Evolutionary conservation across 2,329 filamentous ascomycete genomes (phyloP), one percentile per base, ranked within the genome.

Genomic region (Eurotiales sp.): DNA sequence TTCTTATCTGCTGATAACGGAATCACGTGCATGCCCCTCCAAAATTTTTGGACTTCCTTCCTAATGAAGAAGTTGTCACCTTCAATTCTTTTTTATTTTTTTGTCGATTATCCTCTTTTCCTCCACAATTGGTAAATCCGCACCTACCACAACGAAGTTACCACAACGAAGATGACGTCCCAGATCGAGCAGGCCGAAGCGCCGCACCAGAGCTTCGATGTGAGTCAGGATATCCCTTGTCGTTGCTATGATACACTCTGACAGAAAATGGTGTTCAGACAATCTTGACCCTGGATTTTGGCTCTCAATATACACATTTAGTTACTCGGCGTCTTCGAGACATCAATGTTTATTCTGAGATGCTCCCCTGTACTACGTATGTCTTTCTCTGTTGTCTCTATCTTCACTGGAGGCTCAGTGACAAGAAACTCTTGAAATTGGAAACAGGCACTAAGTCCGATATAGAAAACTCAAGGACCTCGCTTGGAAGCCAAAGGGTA

Each of bases 301-400:
- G 36, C n/a, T 85, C 81, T 21, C 85, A 88, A 71, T 86, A 85
- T 63, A 84, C 82, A 36, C 86, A 90, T 68, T 76, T 91, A 34
- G 90, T 91, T 64, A 83, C 84, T 8, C 79, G 88, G 50, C 82
- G 88, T 29, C 79, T 95, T 23, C 81, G 90, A 60, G 83, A 87
- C 61, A 80, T 95, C 71, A 86, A 86, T 74, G 81, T 95, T 68
- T 96, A 88, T 76, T 84, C 84, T 55, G 90, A 96, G 75, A 87
- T 95, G 85, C 82, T 95, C 39, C 88, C 88, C 19, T 95, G 90
- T 21, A 50, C 47, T 14, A 50, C 46, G n/a, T n/a, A n/a, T n/a
- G n/a, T n/a, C n/a, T n/a, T n/a, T n/a, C n/a, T n/a, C n/a, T n/a
- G n/a, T n/a, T n/a, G n/a, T n/a, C n/a, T n/a, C n/a, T n/a, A n/a